phyloP scores from a whole-genome alignment of 2,329 filamentous ascomycete genomes.

The Bipolaris cookei region DNA sequence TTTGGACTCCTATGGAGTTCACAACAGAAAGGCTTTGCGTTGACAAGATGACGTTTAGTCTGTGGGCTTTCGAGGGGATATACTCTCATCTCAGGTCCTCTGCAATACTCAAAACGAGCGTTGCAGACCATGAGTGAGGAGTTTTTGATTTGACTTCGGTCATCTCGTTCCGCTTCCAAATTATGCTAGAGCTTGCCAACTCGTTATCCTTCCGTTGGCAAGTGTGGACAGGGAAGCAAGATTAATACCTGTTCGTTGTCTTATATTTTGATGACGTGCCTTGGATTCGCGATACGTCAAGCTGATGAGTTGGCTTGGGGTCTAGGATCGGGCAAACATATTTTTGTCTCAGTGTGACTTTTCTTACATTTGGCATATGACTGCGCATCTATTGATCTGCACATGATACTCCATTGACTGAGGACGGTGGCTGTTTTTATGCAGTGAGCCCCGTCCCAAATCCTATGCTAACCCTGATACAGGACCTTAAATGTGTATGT shows the following conservation, averaged over 20 bases:
- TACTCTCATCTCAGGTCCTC: conserved; percentile 6
- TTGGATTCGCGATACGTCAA: conserved; percentile 31
- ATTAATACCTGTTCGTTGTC: conserved; percentile 34
- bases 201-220: conserved; percentile 45
- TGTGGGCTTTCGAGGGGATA: conserved; percentile 22
- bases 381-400: neutral
- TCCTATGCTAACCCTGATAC: neutral
- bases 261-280: conserved; percentile 40
- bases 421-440: neutral
- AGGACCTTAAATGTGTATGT: neutral
- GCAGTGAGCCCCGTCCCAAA: neutral
- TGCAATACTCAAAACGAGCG: conserved; percentile 10
- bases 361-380: neutral
- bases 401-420: neutral
- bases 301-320: conserved; percentile 33
- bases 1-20: neutral
- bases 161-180: conserved; percentile 42
- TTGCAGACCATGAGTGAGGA: neutral
- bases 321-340: conserved; percentile 19
- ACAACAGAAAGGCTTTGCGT: neutral
- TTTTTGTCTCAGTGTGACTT: neutral
- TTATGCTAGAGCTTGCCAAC: conserved; percentile 52
- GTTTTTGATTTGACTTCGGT: conserved; percentile 1
- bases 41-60: conserved; percentile 8
- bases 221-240: conserved; percentile 55